A percentile compares a stretch with the other conserved stretches of the same genome.
phyloP scores from a whole-genome alignment of 345 rosid genomes.

The Reutealis trisperma region DNA sequence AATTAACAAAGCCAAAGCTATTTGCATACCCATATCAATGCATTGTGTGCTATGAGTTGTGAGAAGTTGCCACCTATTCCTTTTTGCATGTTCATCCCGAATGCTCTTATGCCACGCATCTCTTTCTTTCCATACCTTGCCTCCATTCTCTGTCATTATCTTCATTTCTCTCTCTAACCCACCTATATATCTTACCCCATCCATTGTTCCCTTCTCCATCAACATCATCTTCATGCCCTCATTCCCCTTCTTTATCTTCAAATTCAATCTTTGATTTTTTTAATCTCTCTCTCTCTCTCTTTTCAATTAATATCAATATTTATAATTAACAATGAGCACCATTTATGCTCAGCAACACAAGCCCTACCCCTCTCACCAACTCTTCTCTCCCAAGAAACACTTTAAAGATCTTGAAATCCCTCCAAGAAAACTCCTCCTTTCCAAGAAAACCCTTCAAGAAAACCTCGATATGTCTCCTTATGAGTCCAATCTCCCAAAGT shows the following conservation, averaged over 20 bases:
- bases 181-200: slow-evolving; percentile 20
- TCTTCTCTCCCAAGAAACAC: slow-evolving; percentile 27
- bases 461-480: slow-evolving; percentile 4
- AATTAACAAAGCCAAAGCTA: neutral
- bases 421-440: slow-evolving; percentile 59
- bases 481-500: slow-evolving; percentile 28
- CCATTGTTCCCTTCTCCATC: slow-evolving; percentile 23
- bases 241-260: neutral
- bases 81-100: slow-evolving; percentile 55
- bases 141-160: slow-evolving; percentile 9
- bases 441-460: slow-evolving; percentile 16
- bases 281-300: no score
- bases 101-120: slow-evolving; percentile 51
- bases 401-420: slow-evolving; percentile 56
- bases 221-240: neutral
- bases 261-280: neutral
- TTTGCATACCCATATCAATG: slow-evolving; percentile 29
- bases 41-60: slow-evolving; percentile 20
- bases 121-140: slow-evolving; percentile 22
- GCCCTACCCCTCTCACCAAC: slow-evolving; percentile 34
- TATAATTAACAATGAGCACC: slow-evolving; percentile 37
- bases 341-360: slow-evolving; percentile 53
- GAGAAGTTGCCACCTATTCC: slow-evolving; percentile 45
- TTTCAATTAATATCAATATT: no score
- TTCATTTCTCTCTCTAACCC: neutral